Evolutionary conservation across 1,139 yeast genomes (phyloP).

Genomic region (Pichia sp.): DNA sequence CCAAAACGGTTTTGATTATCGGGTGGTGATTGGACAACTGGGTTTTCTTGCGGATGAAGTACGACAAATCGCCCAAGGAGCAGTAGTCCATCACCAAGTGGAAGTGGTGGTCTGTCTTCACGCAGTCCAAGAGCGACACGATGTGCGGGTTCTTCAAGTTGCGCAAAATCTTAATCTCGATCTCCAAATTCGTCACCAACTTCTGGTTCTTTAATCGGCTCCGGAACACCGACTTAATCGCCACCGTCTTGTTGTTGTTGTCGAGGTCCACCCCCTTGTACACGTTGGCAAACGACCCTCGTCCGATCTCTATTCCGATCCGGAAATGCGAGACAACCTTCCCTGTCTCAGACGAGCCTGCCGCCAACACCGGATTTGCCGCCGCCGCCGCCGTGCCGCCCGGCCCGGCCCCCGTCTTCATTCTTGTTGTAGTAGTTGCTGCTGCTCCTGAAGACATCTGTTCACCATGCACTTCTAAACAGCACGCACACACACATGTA

Average conservation of each 20-base stretch:
- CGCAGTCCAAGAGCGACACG: conserved; percentile 78
- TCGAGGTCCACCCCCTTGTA: conserved; percentile 57
- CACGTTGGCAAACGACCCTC: conserved; percentile 93
- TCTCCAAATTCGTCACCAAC: conserved; percentile 81
- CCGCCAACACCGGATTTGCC: conserved; percentile 5
- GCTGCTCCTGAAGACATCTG: not conserved
- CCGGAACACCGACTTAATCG: conserved; percentile 82
- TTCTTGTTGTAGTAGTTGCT: not conserved
- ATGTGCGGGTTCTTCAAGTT: conserved; percentile 89
- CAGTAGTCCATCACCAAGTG: conserved; percentile 97
- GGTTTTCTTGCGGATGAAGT: conserved; percentile 71
- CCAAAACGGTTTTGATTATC: conserved; percentile 67
- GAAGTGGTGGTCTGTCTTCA: conserved; percentile 73
- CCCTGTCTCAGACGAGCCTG: conserved; percentile 14
- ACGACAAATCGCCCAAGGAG: conserved; percentile 88
- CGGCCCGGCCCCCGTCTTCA: not conserved
- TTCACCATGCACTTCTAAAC: not conserved
- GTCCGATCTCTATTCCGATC: conserved; percentile 77
- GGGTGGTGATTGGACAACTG: conserved; percentile 77
- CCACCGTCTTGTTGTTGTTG: conserved; percentile 55
- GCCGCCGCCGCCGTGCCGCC: conserved; percentile 1
- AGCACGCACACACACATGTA: not conserved
- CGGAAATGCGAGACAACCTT: conserved; percentile 42
- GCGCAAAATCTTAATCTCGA: conserved; percentile 82
- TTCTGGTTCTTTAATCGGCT: conserved; percentile 82